Evolutionary conservation across 805 yeast genomes (phyloP).

Genomic region (Tetrapisispora fleetii): DNA sequence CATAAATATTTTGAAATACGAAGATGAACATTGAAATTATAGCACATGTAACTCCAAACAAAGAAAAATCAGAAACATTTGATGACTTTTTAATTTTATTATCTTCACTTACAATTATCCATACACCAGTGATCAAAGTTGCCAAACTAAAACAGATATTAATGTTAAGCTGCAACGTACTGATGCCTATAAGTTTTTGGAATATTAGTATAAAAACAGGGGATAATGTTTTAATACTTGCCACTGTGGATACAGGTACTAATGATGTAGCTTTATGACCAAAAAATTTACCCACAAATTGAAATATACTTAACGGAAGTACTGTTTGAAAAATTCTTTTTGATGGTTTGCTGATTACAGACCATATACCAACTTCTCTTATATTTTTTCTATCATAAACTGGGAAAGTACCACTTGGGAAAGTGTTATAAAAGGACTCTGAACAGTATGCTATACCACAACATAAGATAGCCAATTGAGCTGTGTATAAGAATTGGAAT

Average conservation of each 20-base stretch:
- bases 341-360: conserved; percentile 25
- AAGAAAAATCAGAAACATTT: conserved; percentile 8
- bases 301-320: conserved; percentile 56
- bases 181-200: conserved; percentile 34
- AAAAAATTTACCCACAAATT: conserved; percentile 53
- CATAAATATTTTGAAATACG: conserved; percentile 79
- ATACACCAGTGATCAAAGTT: conserved; percentile 22
- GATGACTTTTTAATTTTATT: not conserved
- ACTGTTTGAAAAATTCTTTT: conserved; percentile 38
- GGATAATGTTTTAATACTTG: conserved; percentile 58
- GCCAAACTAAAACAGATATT: conserved; percentile 17
- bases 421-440: conserved; percentile 28
- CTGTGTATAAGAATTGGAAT: conserved; percentile 48
- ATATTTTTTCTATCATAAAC: conserved; percentile 6
- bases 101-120: conserved; percentile 24
- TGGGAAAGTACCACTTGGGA: conserved; percentile 52
- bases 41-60: conserved; percentile 58
- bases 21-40: conserved; percentile 60
- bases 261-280: conserved; percentile 55
- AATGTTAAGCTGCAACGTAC: conserved; percentile 9
- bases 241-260: conserved; percentile 59
- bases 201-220: conserved; percentile 52
- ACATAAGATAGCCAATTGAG: conserved; percentile 33
- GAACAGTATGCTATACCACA: conserved; percentile 29
- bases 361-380: conserved; percentile 1